Conservation (phyloP, 2,329 filamentous ascomycete genomes). For the Aspergillus viridinutans region DNA sequence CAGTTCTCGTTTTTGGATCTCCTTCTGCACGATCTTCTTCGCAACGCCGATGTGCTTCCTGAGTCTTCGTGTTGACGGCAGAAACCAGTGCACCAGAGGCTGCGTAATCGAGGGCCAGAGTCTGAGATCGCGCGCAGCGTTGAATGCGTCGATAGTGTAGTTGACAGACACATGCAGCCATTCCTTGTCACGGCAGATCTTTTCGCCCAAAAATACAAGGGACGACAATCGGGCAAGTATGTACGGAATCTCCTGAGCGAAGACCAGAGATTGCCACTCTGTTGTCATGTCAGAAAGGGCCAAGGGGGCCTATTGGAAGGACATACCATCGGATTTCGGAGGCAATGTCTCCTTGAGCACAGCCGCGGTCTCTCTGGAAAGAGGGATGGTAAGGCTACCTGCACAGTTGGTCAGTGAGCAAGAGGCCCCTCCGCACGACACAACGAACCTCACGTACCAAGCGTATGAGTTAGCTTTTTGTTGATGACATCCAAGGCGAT, state of each 20-base stretch:
- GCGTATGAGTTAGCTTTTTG: slow-evolving; percentile 28
- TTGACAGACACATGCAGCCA: slow-evolving; percentile 46
- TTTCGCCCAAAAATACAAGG: slow-evolving; percentile 50
- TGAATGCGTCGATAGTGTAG: slow-evolving; percentile 18
- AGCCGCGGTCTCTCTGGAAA: slow-evolving; percentile 24
- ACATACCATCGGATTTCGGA: slow-evolving; percentile 22
- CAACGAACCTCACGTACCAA: slow-evolving; percentile 17
- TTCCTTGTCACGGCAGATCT: slow-evolving; percentile 49
- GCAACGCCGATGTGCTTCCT: slow-evolving; percentile 37
- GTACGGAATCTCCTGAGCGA: slow-evolving; percentile 51
- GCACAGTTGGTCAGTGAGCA: background rate
- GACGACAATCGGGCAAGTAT: slow-evolving; percentile 53
- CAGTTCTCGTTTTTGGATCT: slow-evolving; percentile 21
- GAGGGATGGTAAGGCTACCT: slow-evolving; percentile 23
- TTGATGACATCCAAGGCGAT: slow-evolving; percentile 23
- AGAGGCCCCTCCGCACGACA: background rate
- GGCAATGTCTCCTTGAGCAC: slow-evolving; percentile 20
- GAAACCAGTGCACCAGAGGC: slow-evolving; percentile 43
- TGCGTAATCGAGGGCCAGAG: slow-evolving; percentile 40
- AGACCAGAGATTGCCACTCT: slow-evolving; percentile 54
- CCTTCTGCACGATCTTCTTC: slow-evolving; percentile 28
- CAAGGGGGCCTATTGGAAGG: background rate
- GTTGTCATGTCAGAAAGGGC: slow-evolving; percentile 6
- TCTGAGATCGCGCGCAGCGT: slow-evolving; percentile 37
- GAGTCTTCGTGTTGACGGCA: slow-evolving; percentile 40